Conservation (phyloP, 805 yeast species). For the Kregervanrija fluxuum region DNA sequence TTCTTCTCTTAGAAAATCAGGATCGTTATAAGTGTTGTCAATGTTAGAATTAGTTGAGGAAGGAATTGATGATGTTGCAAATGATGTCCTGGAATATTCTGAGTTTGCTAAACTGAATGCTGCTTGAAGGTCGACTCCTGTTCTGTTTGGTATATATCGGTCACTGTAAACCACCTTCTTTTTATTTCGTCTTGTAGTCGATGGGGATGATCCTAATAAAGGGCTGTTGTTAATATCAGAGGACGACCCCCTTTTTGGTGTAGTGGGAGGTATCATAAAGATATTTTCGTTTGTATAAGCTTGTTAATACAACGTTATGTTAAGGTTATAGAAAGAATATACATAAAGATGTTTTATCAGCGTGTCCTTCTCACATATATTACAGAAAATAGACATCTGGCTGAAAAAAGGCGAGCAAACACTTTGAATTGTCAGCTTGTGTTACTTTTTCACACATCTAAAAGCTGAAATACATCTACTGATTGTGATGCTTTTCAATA, state of each 20-base stretch:
- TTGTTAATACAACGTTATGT: no score
- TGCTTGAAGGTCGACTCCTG: constrained; percentile 82
- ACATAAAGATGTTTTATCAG: no score
- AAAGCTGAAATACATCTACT: no score
- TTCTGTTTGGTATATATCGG: constrained; percentile 80
- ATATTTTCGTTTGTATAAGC: no score
- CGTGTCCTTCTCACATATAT: no score
- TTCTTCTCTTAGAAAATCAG: constrained; percentile 61
- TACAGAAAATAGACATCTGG: no score
- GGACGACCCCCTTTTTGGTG: background rate
- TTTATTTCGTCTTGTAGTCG: constrained; percentile 40
- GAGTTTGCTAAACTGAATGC: constrained; percentile 51
- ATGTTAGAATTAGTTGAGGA: constrained; percentile 3
- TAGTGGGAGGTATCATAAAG: background rate
- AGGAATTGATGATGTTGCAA: constrained; percentile 3
- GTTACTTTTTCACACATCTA: no score
- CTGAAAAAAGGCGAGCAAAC: no score
- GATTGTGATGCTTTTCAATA: no score
- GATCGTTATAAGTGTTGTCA: constrained; percentile 42
- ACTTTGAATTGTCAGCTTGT: no score
- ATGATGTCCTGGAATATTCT: constrained; percentile 6
- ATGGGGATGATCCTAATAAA: constrained; percentile 26
- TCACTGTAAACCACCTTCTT: constrained; percentile 61
- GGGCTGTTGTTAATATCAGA: constrained; percentile 10
- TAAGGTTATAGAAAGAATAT: no score